Evolutionary conservation across 2,329 filamentous ascomycete genomes (phyloP), one percentile per base, ranked within the genome.

Genomic region (Hansfordia pulvinata): DNA sequence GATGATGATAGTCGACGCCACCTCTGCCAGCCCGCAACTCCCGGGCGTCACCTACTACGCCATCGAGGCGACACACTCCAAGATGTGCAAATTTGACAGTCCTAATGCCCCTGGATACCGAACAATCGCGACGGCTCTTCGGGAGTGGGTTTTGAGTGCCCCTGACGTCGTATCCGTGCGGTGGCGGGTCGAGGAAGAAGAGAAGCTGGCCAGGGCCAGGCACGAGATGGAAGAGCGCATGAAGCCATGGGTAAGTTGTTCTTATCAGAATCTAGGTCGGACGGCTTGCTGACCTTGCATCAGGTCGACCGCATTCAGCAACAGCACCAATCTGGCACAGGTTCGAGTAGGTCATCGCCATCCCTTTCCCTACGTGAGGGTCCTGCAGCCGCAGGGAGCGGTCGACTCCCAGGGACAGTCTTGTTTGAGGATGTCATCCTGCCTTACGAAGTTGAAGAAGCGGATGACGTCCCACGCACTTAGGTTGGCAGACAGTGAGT

Each of bases 31-130:
- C 11, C 80, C 79, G 0, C 67, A 70, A 29, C 54, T 81, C 10
- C 72, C 75, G 5, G 76, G 76, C 17, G 76, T 80, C 0, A 73
- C 69, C 21, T 76, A 77, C 36, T 80, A 76, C 48, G 76, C 76
- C n/a, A 79, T 60, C 12, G 44, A 52, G 13, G 52, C 54, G 5
- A 47, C 49, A 4, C 56, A 60, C 31, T 45, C 50, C 1, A 44
- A 50, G 16, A 51, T 60, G 39, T 56, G 53, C 39, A 53, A 49
- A 29, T 60, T 57, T 27, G 39, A 70, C 13, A 65, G 64, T 34
- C 59, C 62, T 25, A 67, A 60, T 33, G 64, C 78, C 0, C 74
- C 78, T 0, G 80, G 80, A 1, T 86, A 75, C 42, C 47, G 56
- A 5, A 63, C 56, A 8, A 46, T 71, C 10, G 54, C 62, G 3